These are phyloP conservation scores for Phaffia rhodozyma DNA, from an alignment of 1,284 basidiomycete species.

Conservation along the genomic window DNA sequence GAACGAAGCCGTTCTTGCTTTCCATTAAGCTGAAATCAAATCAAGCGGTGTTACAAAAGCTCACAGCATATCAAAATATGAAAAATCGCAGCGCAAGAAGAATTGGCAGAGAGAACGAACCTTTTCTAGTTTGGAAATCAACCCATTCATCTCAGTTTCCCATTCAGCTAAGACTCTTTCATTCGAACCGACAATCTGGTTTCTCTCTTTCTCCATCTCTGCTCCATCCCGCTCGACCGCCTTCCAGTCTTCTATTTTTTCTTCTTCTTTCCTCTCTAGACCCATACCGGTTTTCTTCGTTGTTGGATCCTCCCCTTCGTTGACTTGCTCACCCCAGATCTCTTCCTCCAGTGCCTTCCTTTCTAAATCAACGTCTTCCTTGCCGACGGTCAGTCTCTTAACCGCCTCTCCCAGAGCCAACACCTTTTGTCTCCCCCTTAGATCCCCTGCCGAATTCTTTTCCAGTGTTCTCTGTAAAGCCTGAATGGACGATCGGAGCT, in stretches of 20 bases:
- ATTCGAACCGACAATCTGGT: slow-evolving; percentile 24
- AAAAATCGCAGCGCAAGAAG: neutral
- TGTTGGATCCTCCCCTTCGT: slow-evolving; percentile 31
- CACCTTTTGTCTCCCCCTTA: slow-evolving; percentile 56
- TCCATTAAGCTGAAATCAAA: slow-evolving; percentile 3
- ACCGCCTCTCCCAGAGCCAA: slow-evolving; percentile 63
- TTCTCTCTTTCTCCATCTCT: slow-evolving; percentile 46
- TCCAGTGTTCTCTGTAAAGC: slow-evolving; percentile 57
- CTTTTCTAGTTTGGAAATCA: slow-evolving; percentile 15
- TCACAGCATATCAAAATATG: neutral
- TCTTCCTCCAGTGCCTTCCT: slow-evolving; percentile 42
- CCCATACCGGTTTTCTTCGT: slow-evolving; percentile 33
- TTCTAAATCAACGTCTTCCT: slow-evolving; percentile 38
- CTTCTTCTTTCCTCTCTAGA: slow-evolving; percentile 40
- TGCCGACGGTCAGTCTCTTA: slow-evolving; percentile 52
- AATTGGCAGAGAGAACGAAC: neutral
- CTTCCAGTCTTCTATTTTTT: slow-evolving; percentile 39
- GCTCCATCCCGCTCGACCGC: slow-evolving; percentile 48
- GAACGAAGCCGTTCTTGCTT: slow-evolving; percentile 14
- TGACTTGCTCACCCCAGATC: slow-evolving; percentile 35
- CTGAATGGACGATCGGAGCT: slow-evolving; percentile 60
- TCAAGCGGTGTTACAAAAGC: neutral
- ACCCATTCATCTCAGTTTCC: slow-evolving; percentile 8
- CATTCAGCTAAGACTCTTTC: slow-evolving; percentile 2
- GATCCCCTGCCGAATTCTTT: slow-evolving; percentile 51